Conservation (phyloP, 192 early-diverging fungal species). For the Phycomyces nitens region DNA sequence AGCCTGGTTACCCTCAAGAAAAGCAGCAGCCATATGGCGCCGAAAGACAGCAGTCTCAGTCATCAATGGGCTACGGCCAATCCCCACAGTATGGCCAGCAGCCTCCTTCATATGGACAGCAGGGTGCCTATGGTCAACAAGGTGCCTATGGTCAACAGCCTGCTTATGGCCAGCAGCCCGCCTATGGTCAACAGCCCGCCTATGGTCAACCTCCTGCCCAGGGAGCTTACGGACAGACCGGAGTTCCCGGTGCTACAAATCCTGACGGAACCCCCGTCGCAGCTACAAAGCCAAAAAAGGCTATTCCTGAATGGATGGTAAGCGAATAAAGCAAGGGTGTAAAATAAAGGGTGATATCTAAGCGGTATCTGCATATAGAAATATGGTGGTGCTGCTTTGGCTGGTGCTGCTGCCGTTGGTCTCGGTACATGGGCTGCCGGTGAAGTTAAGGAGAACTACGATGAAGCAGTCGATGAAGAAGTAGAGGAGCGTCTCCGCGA, state of each 20-base stretch:
- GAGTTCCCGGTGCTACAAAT: not conserved
- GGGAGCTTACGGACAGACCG: slow-evolving; percentile 6
- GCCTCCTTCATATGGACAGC: not conserved
- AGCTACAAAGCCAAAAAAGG: slow-evolving; percentile 1
- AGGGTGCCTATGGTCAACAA: not conserved
- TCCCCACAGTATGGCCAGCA: slow-evolving; percentile 9
- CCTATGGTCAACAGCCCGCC: not conserved
- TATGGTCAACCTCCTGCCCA: not conserved
- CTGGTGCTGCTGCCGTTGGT: slow-evolving; percentile 36
- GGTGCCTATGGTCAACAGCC: not conserved
- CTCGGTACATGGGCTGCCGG: slow-evolving; percentile 28
- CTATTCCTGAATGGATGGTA: slow-evolving; percentile 33
- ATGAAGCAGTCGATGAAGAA: slow-evolving; percentile 16
- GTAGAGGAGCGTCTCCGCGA: not conserved
- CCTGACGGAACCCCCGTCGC: not conserved
- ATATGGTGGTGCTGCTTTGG: slow-evolving; percentile 34
- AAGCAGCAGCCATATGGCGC: slow-evolving; percentile 4
- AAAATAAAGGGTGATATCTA: not conserved
- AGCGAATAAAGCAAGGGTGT: not conserved
- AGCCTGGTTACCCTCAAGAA: not conserved
- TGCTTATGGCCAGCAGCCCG: not conserved
- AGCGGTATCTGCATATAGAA: slow-evolving; percentile 18
- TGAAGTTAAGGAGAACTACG: slow-evolving; percentile 33
- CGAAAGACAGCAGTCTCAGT: slow-evolving; percentile 8
- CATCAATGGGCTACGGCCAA: slow-evolving; percentile 25